These are phyloP conservation scores for Wallacemonas sp. DNA, from an alignment of 208 protist species.

Conservation along the genomic window DNA sequence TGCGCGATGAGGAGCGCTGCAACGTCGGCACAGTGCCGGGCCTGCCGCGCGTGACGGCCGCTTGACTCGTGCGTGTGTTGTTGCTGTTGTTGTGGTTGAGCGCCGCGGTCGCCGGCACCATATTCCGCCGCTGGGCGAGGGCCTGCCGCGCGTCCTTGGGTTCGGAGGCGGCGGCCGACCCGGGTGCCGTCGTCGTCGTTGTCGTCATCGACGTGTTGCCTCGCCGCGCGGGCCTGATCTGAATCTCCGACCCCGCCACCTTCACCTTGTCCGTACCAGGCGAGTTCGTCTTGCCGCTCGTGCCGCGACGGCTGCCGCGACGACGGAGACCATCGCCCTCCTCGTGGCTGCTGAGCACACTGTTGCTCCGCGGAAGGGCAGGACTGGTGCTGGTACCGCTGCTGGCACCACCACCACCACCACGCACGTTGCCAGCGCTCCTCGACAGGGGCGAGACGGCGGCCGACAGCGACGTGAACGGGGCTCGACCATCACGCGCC, in stretches of 20 bases:
- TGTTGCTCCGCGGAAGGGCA: neutral
- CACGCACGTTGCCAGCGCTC: neutral
- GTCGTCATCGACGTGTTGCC: too few relatives aligned
- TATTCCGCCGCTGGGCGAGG: too few relatives aligned
- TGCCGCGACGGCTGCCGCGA: too few relatives aligned
- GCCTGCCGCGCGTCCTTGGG: too few relatives aligned
- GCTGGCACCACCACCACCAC: neutral
- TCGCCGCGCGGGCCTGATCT: too few relatives aligned
- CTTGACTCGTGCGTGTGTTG: too few relatives aligned
- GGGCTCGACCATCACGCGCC: too few relatives aligned
- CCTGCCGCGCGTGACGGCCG: neutral
- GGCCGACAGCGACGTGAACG: neutral
- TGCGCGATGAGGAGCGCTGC: neutral
- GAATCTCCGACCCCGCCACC: too few relatives aligned
- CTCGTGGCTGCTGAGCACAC: conserved; percentile 10
- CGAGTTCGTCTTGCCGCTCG: neutral
- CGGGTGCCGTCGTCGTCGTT: too few relatives aligned
- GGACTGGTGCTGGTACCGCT: neutral
- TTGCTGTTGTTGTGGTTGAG: too few relatives aligned
- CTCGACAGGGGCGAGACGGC: neutral
- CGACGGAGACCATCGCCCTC: neutral
- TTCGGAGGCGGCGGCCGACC: too few relatives aligned
- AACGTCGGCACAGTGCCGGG: neutral
- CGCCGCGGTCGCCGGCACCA: too few relatives aligned
- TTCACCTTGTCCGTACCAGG: neutral